Percentiles rank a stretch among this genome's conserved stretches.
Evolutionary conservation across 1,139 yeast genomes (phyloP).

Genomic region (Yamadazyma trypodendri): DNA sequence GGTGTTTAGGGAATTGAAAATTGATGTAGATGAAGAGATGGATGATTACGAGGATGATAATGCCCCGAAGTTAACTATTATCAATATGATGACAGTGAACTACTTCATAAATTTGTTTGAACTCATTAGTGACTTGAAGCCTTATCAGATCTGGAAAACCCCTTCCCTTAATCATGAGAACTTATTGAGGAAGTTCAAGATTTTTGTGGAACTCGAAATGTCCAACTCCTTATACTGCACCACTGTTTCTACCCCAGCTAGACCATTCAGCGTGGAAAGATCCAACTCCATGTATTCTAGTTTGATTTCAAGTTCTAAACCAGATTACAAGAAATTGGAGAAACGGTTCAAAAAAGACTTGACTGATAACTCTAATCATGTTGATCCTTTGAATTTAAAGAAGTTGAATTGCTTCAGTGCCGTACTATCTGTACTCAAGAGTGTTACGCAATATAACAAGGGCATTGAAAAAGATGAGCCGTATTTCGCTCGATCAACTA

Average conservation of each 20-base stretch:
- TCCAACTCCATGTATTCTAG: conserved; percentile 23
- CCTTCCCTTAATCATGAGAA: conserved; percentile 29
- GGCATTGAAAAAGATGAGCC: neutral
- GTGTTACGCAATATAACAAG: neutral
- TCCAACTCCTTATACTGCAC: conserved; percentile 11
- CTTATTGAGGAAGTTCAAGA: conserved; percentile 24
- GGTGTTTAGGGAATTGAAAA: conserved; percentile 6
- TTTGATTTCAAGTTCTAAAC: conserved; percentile 21
- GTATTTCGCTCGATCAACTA: neutral
- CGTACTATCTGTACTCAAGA: conserved; percentile 1
- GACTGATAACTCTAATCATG: conserved; percentile 20
- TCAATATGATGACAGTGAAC: conserved; percentile 42
- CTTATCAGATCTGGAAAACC: conserved; percentile 44
- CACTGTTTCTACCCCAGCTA: conserved; percentile 3
- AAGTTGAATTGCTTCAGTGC: conserved; percentile 12
- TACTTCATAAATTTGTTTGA: conserved; percentile 42
- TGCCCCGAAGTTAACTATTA: conserved; percentile 33
- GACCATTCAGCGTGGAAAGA: conserved; percentile 4
- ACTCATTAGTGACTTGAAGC: conserved; percentile 31
- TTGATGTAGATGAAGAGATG: neutral
- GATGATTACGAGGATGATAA: conserved; percentile 9
- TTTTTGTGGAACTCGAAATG: conserved; percentile 29
- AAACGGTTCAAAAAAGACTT: conserved; percentile 33
- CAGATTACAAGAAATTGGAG: conserved; percentile 35
- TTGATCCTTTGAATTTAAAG: conserved; percentile 38